Base-by-base conservation (phyloP, 2,329 filamentous ascomycete species). In the Ilyonectria robusta region DNA sequence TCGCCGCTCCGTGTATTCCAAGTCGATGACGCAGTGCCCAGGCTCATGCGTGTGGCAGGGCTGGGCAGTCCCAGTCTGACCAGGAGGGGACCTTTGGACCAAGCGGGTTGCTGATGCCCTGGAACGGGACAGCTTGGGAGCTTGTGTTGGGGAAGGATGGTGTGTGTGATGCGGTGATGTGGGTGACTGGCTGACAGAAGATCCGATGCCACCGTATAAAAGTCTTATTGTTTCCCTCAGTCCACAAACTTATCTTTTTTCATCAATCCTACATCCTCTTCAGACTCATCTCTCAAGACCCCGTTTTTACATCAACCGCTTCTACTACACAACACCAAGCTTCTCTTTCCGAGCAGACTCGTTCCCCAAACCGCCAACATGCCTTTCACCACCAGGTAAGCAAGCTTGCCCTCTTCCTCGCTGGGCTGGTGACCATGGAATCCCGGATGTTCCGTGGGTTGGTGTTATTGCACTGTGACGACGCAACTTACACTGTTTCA, bases 331-430 rank as follows among this genome's bases (percentile, higher is more conserved):
- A 31, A 11, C 15, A 50, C 58, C 42, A 67, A 59, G 17, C 40
- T 37, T 59, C 51, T 51, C 61, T 65, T 15, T 62, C 35, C 66
- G 63, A 73, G 65, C 56, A 75, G 66, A 19, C 53, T 67, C 69
- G 60, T 55, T 58, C 42, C 26, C 64, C 23, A 59, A 69, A 71
- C 69, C 72, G 67, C 67, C 82, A 87, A 63, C 71, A 89, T 89
- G 87, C 78, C 87, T 83, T 87, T 89, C 85, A 89, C 87, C 77
- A 83, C 81, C 57, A 88, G 85, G 87, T 88, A 85, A 80, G 84
- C 69, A 85, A 80, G 84, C 69, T 67, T 59, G 37, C 57, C 33
- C 51, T 53, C 26, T 42, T 50, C 56, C 17, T 60, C 40, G 26
- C 47, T 46, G 47, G 47, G 44, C 17, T 29, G 47, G 40, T 63